phyloP scores from a whole-genome alignment of 75 land plant genomes.

The Sequoia sempervirens region DNA sequence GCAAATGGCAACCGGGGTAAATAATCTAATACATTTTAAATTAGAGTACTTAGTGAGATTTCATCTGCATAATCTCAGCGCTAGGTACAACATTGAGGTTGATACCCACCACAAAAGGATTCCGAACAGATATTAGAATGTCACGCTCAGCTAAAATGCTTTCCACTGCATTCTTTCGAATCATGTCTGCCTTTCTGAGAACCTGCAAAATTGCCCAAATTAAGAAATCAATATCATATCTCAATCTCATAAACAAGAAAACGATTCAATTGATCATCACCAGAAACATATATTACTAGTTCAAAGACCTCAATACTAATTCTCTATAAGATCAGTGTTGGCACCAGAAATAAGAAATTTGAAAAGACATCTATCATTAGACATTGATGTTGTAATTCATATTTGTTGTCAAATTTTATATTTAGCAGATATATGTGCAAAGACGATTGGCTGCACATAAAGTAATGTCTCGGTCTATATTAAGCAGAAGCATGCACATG shows the following conservation, averaged over 20 bases:
- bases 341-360: too few relatives aligned
- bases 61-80: neutral
- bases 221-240: neutral
- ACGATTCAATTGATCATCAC: neutral
- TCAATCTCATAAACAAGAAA: neutral
- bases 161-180: conserved; percentile 94
- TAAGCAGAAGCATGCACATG: too few relatives aligned
- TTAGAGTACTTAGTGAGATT: neutral
- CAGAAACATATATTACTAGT: neutral
- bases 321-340: too few relatives aligned
- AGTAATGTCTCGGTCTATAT: too few relatives aligned
- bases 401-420: too few relatives aligned
- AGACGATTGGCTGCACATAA: too few relatives aligned
- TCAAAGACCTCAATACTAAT: neutral
- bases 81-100: neutral
- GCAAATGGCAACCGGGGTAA: conserved; percentile 6
- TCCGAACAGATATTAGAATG: conserved; percentile 87
- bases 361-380: too few relatives aligned
- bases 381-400: too few relatives aligned
- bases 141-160: conserved; percentile 94
- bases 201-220: conserved; percentile 43
- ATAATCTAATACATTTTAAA: neutral
- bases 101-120: conserved; percentile 93
- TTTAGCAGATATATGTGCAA: too few relatives aligned
- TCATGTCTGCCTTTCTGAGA: conserved; percentile 93